phyloP scores from a whole-genome alignment of 2,329 filamentous ascomycete genomes.

The Myotisia sp. region DNA sequence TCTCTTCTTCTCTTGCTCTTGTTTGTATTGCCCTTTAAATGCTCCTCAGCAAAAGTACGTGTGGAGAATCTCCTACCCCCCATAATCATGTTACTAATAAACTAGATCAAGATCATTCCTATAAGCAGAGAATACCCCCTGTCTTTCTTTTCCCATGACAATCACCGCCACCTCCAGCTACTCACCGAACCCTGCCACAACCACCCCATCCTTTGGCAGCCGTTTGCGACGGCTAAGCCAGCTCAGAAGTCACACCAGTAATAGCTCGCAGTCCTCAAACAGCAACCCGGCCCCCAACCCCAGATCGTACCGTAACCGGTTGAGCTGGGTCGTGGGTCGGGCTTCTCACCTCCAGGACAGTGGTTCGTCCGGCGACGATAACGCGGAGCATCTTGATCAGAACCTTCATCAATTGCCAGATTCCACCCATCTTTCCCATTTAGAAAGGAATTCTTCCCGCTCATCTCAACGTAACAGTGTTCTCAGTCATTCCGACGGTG shows the following conservation, averaged over 20 bases:
- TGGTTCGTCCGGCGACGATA: background rate
- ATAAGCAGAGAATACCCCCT: background rate
- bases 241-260: slow-evolving; percentile 25
- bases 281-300: slow-evolving; percentile 15
- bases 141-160: slow-evolving; percentile 5
- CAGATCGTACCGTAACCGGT: slow-evolving; percentile 23
- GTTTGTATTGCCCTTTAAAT: too few species aligned
- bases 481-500: slow-evolving; percentile 3
- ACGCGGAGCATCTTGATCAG: too few species aligned
- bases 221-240: slow-evolving; percentile 27
- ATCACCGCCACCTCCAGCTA: slow-evolving; percentile 4
- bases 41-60: too few species aligned
- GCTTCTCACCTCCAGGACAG: too few species aligned
- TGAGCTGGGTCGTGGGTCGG: slow-evolving; percentile 25
- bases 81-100: too few species aligned
- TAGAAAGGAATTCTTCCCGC: too few species aligned
- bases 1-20: too few species aligned
- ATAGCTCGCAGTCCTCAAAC: slow-evolving; percentile 15
- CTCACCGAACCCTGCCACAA: slow-evolving; percentile 5
- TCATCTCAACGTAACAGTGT: slow-evolving; percentile 3
- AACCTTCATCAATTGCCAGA: too few species aligned
- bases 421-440: too few species aligned
- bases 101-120: too few species aligned
- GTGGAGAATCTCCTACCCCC: too few species aligned
- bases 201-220: slow-evolving; percentile 7